Conservation (phyloP, 257 asterid genomes). For the Solanum etuberosum region DNA sequence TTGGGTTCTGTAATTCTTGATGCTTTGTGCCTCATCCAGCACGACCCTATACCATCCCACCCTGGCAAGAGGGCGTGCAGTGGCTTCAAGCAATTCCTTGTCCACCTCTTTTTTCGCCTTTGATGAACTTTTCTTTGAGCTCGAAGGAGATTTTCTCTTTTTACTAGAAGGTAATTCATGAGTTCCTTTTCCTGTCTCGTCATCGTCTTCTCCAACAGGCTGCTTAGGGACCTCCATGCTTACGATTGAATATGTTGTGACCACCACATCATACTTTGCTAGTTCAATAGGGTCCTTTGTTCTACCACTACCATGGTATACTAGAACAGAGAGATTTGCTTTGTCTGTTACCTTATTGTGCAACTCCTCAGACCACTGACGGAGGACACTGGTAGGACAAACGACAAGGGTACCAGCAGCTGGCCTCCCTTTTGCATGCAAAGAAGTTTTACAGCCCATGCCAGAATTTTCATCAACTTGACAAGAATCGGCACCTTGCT, state of each 20-base stretch:
- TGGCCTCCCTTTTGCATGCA: conserved; percentile 59
- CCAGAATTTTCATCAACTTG: conserved; percentile 19
- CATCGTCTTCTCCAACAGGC: conserved; percentile 74
- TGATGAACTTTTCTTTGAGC: conserved; percentile 34
- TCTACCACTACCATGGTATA: conserved; percentile 83
- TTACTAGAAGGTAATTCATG: conserved; percentile 29
- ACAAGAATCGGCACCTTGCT: conserved; percentile 23
- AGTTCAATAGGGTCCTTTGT: conserved; percentile 81
- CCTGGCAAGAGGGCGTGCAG: conserved; percentile 83
- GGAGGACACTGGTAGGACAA: conserved; percentile 96
- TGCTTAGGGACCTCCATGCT: conserved; percentile 99
- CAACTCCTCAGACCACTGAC: conserved; percentile 95
- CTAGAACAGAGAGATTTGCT: conserved; percentile 82
- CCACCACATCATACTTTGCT: conserved; percentile 87
- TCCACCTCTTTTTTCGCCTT: conserved; percentile 56
- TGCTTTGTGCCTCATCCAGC: conserved; percentile 97
- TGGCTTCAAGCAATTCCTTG: conserved; percentile 36
- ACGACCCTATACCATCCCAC: conserved; percentile 99
- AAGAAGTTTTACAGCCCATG: conserved; percentile 10
- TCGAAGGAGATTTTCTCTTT: conserved; percentile 51
- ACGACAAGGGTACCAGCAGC: conserved; percentile 95
- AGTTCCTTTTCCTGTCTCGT: conserved; percentile 27
- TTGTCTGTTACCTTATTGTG: conserved; percentile 66
- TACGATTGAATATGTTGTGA: conserved; percentile 93
- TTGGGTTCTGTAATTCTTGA: conserved; percentile 88